Evolutionary conservation across 345 rosid genomes (phyloP), one percentile per base, ranked within the genome.

Genomic region (Camelina hispida): DNA sequence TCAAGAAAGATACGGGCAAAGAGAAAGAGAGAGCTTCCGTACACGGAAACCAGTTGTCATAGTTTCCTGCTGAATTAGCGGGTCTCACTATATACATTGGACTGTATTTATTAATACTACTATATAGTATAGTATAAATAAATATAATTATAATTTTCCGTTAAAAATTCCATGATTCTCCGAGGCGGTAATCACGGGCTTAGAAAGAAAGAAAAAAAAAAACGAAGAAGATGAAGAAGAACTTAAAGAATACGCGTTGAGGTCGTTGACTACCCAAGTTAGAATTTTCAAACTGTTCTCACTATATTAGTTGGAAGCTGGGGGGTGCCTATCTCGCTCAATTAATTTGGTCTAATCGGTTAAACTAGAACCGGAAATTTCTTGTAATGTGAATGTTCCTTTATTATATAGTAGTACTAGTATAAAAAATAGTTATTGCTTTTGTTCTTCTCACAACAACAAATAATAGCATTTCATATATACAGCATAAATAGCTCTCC

Each of bases 141-240:
- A 8, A 0, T 43, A 15, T 40, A 52, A 61, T 20, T 14, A 7
- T 1, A 10, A 66, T 28, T 59, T 59, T 72, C 61, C 16, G 47
- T 40, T 55, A 72, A 73, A 62, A 62, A 65, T 17, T 66, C 60
- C 35, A 44, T 44, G 60, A 73, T 54, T 68, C 74, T 58, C 9
- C 46, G 58, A 61, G 28, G 91, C 91, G 88, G 74, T 84, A 89
- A 85, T 89, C 91, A 83, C 95, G 91, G 87, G 87, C 74, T 75
- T 55, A 35, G 0, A 35, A 17, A 69, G 54, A 1, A 75, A 46
- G 5, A 51, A 66, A 20, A 4, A 38, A 35, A 47, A 25, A 12
- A 2, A 6, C 11, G 40, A 37, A 37, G 15, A 42, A 42, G 28
- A 25, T 6, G 50, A 66, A n/a, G 42, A 68, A 68, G 18, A 76